Evolutionary conservation across 139 green algal species (phyloP).

Genomic region (Chlorella ohadii): DNA sequence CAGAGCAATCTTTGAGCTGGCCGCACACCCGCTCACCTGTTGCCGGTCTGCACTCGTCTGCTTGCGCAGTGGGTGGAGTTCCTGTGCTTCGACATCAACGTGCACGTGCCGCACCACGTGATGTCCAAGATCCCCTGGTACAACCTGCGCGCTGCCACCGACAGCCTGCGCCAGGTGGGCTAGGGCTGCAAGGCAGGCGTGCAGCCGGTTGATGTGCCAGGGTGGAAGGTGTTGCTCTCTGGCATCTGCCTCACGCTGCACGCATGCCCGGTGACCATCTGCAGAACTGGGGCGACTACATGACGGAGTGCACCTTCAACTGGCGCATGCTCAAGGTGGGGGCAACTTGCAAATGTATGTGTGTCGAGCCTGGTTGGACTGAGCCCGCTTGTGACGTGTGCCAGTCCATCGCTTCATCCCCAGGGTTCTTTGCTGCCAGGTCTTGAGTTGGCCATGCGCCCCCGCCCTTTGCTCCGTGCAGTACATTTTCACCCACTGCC

Average conservation of each 20-base stretch:
- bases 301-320: constrained; percentile 94
- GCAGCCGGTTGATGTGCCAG: no score
- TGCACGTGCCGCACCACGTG: constrained; percentile 98
- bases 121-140: constrained; percentile 95
- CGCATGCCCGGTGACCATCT: neutral
- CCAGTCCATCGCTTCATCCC: no score
- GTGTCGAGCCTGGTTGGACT: no score
- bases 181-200: no score
- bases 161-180: constrained; percentile 62
- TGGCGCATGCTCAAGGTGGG: constrained; percentile 89
- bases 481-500: constrained; percentile 82
- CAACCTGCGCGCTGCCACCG: constrained; percentile 83
- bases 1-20: no score
- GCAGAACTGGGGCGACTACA: constrained; percentile 93
- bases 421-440: no score
- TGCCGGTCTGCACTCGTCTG: neutral
- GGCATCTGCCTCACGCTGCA: no score
- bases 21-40: no score
- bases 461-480: neutral
- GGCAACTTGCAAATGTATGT: no score
- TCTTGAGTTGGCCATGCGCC: no score
- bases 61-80: constrained; percentile 88
- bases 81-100: constrained; percentile 96
- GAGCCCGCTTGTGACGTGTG: no score
- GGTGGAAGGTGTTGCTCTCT: no score